Conservation (phyloP, 2,329 filamentous ascomycete genomes). For the Nigrospora sphaerica region DNA sequence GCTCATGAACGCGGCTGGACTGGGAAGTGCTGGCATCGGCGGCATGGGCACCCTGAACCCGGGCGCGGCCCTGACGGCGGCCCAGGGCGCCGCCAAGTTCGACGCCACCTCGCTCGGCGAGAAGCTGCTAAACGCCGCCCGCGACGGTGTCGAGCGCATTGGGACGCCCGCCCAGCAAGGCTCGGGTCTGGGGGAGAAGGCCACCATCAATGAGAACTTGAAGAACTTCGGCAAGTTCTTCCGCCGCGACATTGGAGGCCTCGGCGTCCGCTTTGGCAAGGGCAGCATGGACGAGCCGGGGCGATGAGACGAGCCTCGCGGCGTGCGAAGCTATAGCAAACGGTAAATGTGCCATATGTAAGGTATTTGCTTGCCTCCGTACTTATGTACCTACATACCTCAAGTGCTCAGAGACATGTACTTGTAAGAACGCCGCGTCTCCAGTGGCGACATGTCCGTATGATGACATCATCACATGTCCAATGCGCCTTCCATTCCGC, state of each 20-base stretch:
- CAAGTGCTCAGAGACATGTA: too few relatives aligned
- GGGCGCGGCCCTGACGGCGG: constrained; percentile 23
- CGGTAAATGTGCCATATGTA: too few relatives aligned
- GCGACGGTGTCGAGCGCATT: constrained; percentile 75
- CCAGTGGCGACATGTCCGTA: too few relatives aligned
- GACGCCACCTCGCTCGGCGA: constrained; percentile 79
- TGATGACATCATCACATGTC: too few relatives aligned
- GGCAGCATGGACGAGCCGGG: constrained; percentile 12
- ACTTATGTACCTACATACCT: too few relatives aligned
- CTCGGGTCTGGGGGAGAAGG: constrained; percentile 37
- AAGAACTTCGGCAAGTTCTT: constrained; percentile 98
- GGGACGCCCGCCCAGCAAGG: constrained; percentile 42
- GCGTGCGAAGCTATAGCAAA: too few relatives aligned
- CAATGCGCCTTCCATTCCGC: too few relatives aligned
- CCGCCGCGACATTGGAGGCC: constrained; percentile 72
- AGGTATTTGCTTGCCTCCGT: too few relatives aligned
- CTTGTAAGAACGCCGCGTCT: too few relatives aligned
- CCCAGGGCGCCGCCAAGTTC: constrained; percentile 43
- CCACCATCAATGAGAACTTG: constrained; percentile 84
- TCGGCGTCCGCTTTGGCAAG: constrained; percentile 68
- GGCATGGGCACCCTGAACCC: constrained; percentile 30
- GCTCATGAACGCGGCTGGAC: constrained; percentile 42
- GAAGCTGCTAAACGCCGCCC: constrained; percentile 78
- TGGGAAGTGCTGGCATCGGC: constrained; percentile 30
- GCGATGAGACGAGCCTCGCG: not conserved